phyloP scores from a whole-genome alignment of 768 basidiomycete species.

The Russula lepida region DNA sequence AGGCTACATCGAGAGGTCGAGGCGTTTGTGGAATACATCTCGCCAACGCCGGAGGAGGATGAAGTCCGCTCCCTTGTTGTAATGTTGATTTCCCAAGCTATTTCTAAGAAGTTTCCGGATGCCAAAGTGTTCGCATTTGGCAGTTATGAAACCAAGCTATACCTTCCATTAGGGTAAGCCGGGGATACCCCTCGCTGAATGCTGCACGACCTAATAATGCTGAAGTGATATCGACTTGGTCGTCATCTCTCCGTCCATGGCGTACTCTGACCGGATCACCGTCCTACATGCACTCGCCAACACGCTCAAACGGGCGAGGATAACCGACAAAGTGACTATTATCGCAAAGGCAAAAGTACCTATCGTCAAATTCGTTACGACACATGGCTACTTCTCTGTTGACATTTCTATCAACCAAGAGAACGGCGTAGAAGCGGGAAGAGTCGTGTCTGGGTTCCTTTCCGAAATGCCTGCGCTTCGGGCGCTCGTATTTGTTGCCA shows the following conservation, averaged over 20 bases:
- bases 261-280: constrained; percentile 53
- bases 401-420: constrained; percentile 92
- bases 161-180: constrained; percentile 83
- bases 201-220: neutral
- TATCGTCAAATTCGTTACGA: constrained; percentile 90
- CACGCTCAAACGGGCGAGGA: constrained; percentile 60
- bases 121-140: constrained; percentile 84
- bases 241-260: constrained; percentile 70
- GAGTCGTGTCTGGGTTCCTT: constrained; percentile 75
- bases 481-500: constrained; percentile 79
- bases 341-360: constrained; percentile 93
- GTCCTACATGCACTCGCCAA: constrained; percentile 74
- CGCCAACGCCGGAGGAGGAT: constrained; percentile 78
- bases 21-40: constrained; percentile 81
- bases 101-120: constrained; percentile 63
- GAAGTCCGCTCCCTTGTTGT: constrained; percentile 74
- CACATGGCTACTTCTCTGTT: constrained; percentile 73
- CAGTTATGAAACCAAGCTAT: constrained; percentile 87
- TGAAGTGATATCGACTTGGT: constrained; percentile 92
- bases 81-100: constrained; percentile 53
- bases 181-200: neutral
- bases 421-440: constrained; percentile 72
- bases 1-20: constrained; percentile 85
- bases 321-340: constrained; percentile 76
- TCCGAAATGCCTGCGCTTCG: constrained; percentile 69